phyloP scores from a whole-genome alignment of 176 grass and related monocot genomes.

The Phoenix roebelenii region DNA sequence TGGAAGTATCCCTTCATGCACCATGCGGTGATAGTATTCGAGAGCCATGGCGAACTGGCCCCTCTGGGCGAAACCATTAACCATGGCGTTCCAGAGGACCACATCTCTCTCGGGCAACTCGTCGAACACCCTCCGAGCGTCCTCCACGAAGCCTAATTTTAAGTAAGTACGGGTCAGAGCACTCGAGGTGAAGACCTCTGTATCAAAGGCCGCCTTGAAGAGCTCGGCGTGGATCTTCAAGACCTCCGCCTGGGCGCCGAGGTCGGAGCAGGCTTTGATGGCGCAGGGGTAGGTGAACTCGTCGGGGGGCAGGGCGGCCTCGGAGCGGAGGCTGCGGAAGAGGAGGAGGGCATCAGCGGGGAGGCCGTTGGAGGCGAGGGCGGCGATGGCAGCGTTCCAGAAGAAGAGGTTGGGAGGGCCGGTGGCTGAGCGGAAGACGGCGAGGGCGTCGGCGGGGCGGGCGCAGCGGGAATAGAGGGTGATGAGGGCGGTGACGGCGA shows the following conservation, averaged over 20 bases:
- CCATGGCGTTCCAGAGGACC: conserved; percentile 55
- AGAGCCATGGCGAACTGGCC: conserved; percentile 34
- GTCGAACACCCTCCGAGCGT: conserved; percentile 44
- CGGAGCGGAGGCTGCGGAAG: conserved; percentile 33
- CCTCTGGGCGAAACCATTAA: conserved; percentile 42
- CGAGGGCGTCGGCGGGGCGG: conserved; percentile 18
- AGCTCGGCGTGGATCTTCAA: conserved; percentile 28
- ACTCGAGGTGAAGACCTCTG: conserved; percentile 51
- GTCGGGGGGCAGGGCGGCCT: conserved; percentile 10
- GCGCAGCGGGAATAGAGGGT: conserved; percentile 16
- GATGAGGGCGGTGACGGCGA: conserved; percentile 22
- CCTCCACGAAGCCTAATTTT: conserved; percentile 28
- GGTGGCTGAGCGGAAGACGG: conserved; percentile 16
- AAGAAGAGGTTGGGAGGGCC: conserved; percentile 28
- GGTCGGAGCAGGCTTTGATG: conserved; percentile 18
- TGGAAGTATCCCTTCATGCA: conserved; percentile 19
- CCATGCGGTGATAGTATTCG: conserved; percentile 45
- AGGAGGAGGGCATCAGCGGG: conserved; percentile 37
- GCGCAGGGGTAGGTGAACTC: conserved; percentile 14
- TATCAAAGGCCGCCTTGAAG: conserved; percentile 22
- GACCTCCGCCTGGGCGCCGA: background rate
- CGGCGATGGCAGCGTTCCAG: conserved; percentile 51
- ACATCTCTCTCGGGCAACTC: conserved; percentile 37
- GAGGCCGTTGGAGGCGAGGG: conserved; percentile 33
- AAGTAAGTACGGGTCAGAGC: conserved; percentile 30